Conservation (phyloP, 179 eudicot species). For the Sideroxylon spinosum region DNA sequence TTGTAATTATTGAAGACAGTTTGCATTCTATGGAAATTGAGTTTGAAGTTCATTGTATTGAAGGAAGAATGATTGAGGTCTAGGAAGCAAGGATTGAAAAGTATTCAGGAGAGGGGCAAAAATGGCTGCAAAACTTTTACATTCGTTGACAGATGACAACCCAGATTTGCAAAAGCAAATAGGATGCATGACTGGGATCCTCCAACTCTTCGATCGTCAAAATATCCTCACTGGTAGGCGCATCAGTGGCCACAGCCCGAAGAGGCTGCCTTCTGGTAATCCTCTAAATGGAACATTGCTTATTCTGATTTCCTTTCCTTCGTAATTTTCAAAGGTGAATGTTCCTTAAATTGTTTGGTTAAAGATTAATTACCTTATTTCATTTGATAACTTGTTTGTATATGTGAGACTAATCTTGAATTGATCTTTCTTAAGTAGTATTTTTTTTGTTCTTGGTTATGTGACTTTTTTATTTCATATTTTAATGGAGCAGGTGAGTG, state of each 20-base stretch:
- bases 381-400: neutral
- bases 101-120: slow-evolving; percentile 15
- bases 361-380: neutral
- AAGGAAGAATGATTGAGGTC: slow-evolving; percentile 17
- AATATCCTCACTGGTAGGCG: slow-evolving; percentile 56
- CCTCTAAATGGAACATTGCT: slow-evolving; percentile 11
- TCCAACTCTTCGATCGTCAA: slow-evolving; percentile 81
- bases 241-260: slow-evolving; percentile 44
- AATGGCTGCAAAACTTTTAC: slow-evolving; percentile 91
- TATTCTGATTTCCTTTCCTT: neutral
- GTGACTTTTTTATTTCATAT: neutral
- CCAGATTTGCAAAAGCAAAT: slow-evolving; percentile 90
- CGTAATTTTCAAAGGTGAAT: neutral
- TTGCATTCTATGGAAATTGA: slow-evolving; percentile 27
- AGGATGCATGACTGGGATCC: slow-evolving; percentile 90
- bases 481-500: no score
- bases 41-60: slow-evolving; percentile 30
- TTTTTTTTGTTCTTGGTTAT: neutral
- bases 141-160: slow-evolving; percentile 88
- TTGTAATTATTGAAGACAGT: neutral
- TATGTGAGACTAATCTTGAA: neutral
- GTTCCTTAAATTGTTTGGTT: slow-evolving; percentile 7
- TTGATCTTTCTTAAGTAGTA: neutral
- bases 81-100: slow-evolving; percentile 10
- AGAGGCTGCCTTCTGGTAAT: slow-evolving; percentile 68